These are phyloP conservation scores for Podospora pseudocomata DNA, from an alignment of 495 filamentous ascomycete genomes.

Conservation along the genomic window DNA sequence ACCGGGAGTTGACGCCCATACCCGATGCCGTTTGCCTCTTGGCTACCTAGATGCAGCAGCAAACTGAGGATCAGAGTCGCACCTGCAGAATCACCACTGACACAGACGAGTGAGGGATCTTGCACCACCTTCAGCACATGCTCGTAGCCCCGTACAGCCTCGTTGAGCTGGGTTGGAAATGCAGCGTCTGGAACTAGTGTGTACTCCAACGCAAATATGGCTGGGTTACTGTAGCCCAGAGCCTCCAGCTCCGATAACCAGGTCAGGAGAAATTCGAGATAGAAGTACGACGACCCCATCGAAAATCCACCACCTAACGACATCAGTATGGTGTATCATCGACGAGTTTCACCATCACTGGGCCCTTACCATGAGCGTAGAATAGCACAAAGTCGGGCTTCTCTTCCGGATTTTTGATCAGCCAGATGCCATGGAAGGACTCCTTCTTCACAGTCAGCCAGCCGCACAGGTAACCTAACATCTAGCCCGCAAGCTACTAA, in stretches of 20 bases:
- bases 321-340: not conserved
- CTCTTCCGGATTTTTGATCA: slow-evolving; percentile 47
- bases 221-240: slow-evolving; percentile 64
- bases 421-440: slow-evolving; percentile 59
- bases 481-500: slow-evolving; percentile 25
- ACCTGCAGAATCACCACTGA: slow-evolving; percentile 73
- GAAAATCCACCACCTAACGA: slow-evolving; percentile 64
- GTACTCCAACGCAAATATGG: slow-evolving; percentile 75
- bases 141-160: slow-evolving; percentile 62
- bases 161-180: slow-evolving; percentile 65
- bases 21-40: slow-evolving; percentile 19
- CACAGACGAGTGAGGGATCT: slow-evolving; percentile 55
- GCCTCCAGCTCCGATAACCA: slow-evolving; percentile 57
- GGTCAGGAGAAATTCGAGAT: slow-evolving; percentile 71
- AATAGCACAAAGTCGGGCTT: slow-evolving; percentile 67
- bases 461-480: slow-evolving; percentile 21
- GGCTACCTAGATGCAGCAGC: slow-evolving; percentile 53
- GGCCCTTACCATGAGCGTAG: slow-evolving; percentile 62
- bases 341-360: not conserved
- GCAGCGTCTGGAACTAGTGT: slow-evolving; percentile 68
- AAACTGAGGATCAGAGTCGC: slow-evolving; percentile 64
- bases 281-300: slow-evolving; percentile 75
- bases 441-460: slow-evolving; percentile 17
- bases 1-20: slow-evolving; percentile 24
- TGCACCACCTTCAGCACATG: slow-evolving; percentile 54